phyloP scores from a whole-genome alignment of 2,329 filamentous ascomycete species.

The Tetracladium maxilliforme region DNA sequence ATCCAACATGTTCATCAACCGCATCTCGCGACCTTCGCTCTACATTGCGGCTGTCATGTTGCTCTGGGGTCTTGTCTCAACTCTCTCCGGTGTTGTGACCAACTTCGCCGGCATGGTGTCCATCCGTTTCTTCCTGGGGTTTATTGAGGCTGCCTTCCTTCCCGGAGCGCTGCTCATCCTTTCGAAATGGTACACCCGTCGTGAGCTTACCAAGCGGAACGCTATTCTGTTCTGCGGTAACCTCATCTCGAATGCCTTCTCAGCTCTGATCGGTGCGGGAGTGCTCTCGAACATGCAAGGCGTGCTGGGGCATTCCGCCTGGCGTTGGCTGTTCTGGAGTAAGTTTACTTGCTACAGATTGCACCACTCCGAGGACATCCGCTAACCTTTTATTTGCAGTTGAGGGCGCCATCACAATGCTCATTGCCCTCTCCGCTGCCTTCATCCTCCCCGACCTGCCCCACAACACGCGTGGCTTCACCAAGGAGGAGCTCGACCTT shows the following conservation, averaged over 20 bases:
- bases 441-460: conserved; percentile 39
- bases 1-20: conserved; percentile 42
- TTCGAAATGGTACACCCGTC: conserved; percentile 52
- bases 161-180: conserved; percentile 49
- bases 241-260: conserved; percentile 44
- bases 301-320: conserved; percentile 35
- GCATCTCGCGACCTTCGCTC: conserved; percentile 31
- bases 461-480: conserved; percentile 40
- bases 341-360: background rate
- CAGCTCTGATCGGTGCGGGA: conserved; percentile 41
- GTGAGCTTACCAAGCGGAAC: conserved; percentile 36
- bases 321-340: conserved; percentile 45
- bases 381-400: conserved; percentile 32
- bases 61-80: conserved; percentile 46
- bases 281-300: conserved; percentile 43
- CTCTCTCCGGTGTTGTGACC: conserved; percentile 33
- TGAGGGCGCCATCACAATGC: conserved; percentile 36
- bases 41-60: conserved; percentile 37
- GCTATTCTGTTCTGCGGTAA: conserved; percentile 44
- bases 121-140: conserved; percentile 44
- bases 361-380: background rate
- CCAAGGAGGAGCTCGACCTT: conserved; percentile 38
- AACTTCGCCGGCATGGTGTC: conserved; percentile 38
- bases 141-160: conserved; percentile 49
- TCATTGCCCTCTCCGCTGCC: conserved; percentile 26